Percentiles rank a stretch among this genome's conserved stretches.
phyloP scores from a whole-genome alignment of 495 filamentous ascomycete species.

The Daldinia caldariorum region DNA sequence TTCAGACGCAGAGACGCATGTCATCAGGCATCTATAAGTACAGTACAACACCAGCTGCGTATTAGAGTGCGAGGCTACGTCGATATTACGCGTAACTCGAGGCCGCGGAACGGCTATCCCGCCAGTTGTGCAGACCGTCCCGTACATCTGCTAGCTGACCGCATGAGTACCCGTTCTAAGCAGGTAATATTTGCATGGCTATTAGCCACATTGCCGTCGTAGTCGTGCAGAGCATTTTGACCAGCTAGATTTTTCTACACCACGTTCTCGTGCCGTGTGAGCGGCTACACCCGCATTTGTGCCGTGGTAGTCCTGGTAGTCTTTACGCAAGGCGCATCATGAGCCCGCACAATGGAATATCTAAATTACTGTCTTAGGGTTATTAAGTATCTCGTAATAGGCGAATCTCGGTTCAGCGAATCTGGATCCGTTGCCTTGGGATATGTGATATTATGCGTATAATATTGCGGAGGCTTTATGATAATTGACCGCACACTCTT shows the following conservation, averaged over 20 bases:
- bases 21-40: constrained; percentile 33
- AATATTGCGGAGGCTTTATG: constrained; percentile 20
- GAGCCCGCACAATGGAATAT: constrained; percentile 22
- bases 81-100: constrained; percentile 31
- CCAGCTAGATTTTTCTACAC: constrained; percentile 24
- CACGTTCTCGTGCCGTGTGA: constrained; percentile 35
- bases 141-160: constrained; percentile 29
- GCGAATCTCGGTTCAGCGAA: constrained; percentile 44
- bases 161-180: constrained; percentile 14
- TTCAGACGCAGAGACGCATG: constrained; percentile 35
- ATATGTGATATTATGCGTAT: constrained; percentile 17
- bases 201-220: constrained; percentile 26
- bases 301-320: constrained; percentile 21
- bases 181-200: constrained; percentile 32
- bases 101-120: constrained; percentile 28
- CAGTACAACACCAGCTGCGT: constrained; percentile 14
- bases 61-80: constrained; percentile 19
- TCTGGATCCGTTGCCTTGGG: constrained; percentile 37
- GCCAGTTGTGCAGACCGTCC: constrained; percentile 26
- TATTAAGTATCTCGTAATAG: constrained; percentile 29
- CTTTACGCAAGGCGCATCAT: constrained; percentile 35
- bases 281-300: constrained; percentile 39
- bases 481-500: constrained; percentile 12
- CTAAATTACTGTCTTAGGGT: constrained; percentile 23
- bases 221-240: constrained; percentile 14